Base-by-base conservation (phyloP, 2,329 filamentous ascomycete genomes). In the Colletotrichum truncatum region DNA sequence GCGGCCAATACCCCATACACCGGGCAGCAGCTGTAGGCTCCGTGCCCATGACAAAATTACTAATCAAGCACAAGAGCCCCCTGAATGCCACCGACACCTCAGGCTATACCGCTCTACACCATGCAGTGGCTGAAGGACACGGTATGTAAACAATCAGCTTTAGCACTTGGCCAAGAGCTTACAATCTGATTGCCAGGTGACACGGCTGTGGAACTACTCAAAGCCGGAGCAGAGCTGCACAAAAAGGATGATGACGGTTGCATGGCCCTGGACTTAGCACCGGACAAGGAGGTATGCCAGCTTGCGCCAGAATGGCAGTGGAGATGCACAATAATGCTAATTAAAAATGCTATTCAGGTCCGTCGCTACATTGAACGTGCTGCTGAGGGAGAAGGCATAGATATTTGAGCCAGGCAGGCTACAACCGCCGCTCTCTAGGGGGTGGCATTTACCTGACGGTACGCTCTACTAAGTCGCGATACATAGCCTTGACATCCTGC, bases 401-500 rank as follows among this genome's bases (percentile, higher is more conserved):
- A 86, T 52, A 72, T 88, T 55, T 79, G 70, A 70, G 23, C 10
- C 38, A 49, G 16, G 10, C 16, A 36, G 38, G 32, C 14, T 26
- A 39, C 26, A 28, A 38, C 25, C 14, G 8, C 6, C 23, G n/a
- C 3, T n/a, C 32, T 26, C 4, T 38, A n/a, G 16, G 16, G 16
- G 36, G 12, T 4, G 10, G n/a, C 14, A 11, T n/a, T 18, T 38
- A 92, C 78, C 89, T 91, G 74, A 94, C 88, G 63, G 93, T 95
- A 74, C 90, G 89, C 80, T 97, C 93, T 51, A 97, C 92, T 76
- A 99, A 80, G 75, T 98, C 95, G 70, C 93, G 89, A 81, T 98
- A 98, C 86, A 99, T 97, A 74, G 90, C 91, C 83, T 99, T 99
- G 76, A 99, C 85, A 82, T 99, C 96, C 69, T 89, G 84, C 56